Evolutionary conservation across 2,329 filamentous ascomycete genomes (phyloP), one percentile per base, ranked within the genome.

Genomic region (Paraconiothyrium sp.): DNA sequence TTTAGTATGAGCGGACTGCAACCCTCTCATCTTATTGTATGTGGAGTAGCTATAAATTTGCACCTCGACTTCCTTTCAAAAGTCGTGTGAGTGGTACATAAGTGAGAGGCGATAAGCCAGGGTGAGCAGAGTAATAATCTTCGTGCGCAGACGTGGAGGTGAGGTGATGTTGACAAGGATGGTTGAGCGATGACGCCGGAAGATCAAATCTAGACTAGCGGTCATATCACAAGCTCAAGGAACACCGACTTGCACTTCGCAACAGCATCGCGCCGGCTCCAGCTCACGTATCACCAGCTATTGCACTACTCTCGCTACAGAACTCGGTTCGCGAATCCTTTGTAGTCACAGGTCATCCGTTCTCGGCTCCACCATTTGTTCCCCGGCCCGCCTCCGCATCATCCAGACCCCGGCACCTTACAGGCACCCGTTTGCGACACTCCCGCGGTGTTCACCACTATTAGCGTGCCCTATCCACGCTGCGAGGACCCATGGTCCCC

Each of bases 401-500:
- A 57, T 61, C 43, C 55, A 58, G 24, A 58, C 58, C 49, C 37
- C 55, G 55, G 24, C 57, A 55, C 49, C 61, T 55, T 67, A 39
- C 65, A 74, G 72, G 69, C 72, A 70, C 54, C 72, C 58, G 64
- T 67, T 62, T 56, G 63, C 69, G 61, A 70, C 57, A 32, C 46
- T 50, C 61, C 37, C n/a, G 4, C 32, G 27, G 32, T n/a, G 41
- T 41, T 35, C 30, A 13, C 62, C 46, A 46, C 41, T 62, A 59
- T 67, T 67, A 63, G 65, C 69, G 62, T 63, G 65, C 62, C 69
- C 69, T 66, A 69, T 59, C 59, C 35, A 52, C 6, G 52, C 58
- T 59, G 63, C 67, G 66, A 68, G 71, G 65, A 64, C 72, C 58
- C 64, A 76, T 76, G 74, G 66, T 64, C 72, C 64, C 63, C 66